Evolutionary conservation across 1,139 yeast genomes (phyloP).

Genomic region (Debaryomyces psychrophilus): DNA sequence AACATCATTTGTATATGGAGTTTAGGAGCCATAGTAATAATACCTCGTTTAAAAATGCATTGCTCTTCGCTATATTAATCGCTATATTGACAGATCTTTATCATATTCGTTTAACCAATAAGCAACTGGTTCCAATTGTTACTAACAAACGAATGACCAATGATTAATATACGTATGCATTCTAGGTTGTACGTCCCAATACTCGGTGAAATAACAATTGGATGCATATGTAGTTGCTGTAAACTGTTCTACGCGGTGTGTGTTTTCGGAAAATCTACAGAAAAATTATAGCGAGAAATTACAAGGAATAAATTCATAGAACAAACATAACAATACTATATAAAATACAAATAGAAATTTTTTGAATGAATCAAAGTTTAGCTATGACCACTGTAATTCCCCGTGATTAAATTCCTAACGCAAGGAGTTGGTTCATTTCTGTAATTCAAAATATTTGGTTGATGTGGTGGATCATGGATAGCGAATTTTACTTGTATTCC

Average conservation of each 20-base stretch:
- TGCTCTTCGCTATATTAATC: no score
- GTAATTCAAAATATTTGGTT: slow-evolving; percentile 23
- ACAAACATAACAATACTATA: background rate
- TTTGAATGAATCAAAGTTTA: background rate
- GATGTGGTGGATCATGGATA: slow-evolving; percentile 32
- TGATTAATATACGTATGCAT: background rate
- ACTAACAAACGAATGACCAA: background rate
- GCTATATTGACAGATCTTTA: no score
- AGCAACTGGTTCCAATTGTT: no score
- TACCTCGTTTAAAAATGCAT: no score
- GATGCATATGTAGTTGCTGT: background rate
- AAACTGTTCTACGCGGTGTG: background rate
- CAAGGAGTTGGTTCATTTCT: slow-evolving; percentile 30
- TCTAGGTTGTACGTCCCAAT: background rate
- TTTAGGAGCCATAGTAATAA: no score
- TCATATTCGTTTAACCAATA: no score
- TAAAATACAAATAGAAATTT: background rate
- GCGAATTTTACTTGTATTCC: slow-evolving; percentile 73
- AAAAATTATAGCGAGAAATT: background rate
- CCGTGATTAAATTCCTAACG: slow-evolving; percentile 38
- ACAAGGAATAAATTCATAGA: background rate
- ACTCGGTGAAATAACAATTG: background rate
- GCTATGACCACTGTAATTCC: slow-evolving; percentile 39
- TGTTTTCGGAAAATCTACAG: background rate
- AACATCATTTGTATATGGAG: no score